Evolutionary conservation across 2,329 filamentous ascomycete genomes (phyloP).

Genomic region (Fusarium graminum): DNA sequence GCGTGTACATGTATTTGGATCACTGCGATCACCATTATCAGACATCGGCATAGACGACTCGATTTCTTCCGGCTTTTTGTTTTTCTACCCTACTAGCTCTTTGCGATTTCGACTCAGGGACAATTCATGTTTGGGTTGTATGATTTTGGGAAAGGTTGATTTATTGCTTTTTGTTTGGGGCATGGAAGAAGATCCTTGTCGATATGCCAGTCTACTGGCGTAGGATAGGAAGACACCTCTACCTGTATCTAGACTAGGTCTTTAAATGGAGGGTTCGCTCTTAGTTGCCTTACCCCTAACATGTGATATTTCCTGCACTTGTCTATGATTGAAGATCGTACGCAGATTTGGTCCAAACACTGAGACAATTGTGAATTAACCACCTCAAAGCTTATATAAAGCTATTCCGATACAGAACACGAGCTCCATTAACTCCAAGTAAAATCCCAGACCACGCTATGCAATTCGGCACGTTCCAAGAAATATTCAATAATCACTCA

Average conservation of each 20-base stretch:
- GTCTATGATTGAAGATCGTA: background rate
- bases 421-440: conserved; percentile 37
- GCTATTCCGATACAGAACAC: conserved; percentile 23
- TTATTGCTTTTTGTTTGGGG: conserved; percentile 36
- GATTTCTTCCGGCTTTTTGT: conserved; percentile 39
- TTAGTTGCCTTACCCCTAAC: background rate
- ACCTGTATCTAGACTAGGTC: conserved; percentile 46
- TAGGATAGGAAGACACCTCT: conserved; percentile 33
- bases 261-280: conserved; percentile 42
- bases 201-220: conserved; percentile 39
- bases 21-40: conserved; percentile 44
- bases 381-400: conserved; percentile 2
- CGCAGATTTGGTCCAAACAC: conserved; percentile 1
- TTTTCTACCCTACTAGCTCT: conserved; percentile 39
- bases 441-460: conserved; percentile 31
- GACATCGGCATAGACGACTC: conserved; percentile 50
- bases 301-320: conserved; percentile 1
- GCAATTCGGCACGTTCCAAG: conserved; percentile 14
- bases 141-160: conserved; percentile 46
- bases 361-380: conserved; percentile 2
- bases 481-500: conserved; percentile 73
- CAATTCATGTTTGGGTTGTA: conserved; percentile 45
- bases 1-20: conserved; percentile 55
- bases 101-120: conserved; percentile 32
- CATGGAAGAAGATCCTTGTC: conserved; percentile 30